Evolutionary conservation across 257 asterid genomes (phyloP).

Genomic region (Solanum lycopersicoides): DNA sequence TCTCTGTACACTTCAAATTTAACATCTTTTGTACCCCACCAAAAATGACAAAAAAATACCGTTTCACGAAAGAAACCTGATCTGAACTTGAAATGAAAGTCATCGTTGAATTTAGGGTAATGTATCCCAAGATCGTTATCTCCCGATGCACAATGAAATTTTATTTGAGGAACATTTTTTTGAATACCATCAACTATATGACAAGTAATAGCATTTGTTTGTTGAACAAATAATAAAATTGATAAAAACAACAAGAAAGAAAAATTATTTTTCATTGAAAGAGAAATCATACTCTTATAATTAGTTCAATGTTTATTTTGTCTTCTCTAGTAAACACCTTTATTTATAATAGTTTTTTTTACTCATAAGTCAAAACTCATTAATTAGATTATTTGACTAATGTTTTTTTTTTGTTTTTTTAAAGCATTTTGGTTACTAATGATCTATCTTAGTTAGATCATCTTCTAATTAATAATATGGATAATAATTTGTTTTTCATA

Average conservation of each 20-base stretch:
- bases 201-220: neutral
- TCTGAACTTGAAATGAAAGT: neutral
- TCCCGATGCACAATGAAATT: neutral
- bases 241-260: neutral
- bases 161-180: neutral
- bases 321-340: neutral
- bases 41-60: neutral
- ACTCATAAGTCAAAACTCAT: neutral
- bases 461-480: neutral
- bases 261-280: neutral
- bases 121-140: neutral
- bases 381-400: neutral
- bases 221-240: neutral
- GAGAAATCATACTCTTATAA: neutral
- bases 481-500: neutral
- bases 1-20: neutral
- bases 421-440: neutral
- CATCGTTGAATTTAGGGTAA: neutral
- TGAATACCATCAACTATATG: neutral
- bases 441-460: neutral
- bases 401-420: neutral
- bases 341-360: neutral
- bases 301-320: neutral
- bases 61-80: neutral
- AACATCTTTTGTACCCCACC: neutral